A percentile compares a stretch with the other conserved stretches of the same genome.
Evolutionary conservation across 1,139 yeast genomes (phyloP).

Genomic region (Eremothecium coryli): DNA sequence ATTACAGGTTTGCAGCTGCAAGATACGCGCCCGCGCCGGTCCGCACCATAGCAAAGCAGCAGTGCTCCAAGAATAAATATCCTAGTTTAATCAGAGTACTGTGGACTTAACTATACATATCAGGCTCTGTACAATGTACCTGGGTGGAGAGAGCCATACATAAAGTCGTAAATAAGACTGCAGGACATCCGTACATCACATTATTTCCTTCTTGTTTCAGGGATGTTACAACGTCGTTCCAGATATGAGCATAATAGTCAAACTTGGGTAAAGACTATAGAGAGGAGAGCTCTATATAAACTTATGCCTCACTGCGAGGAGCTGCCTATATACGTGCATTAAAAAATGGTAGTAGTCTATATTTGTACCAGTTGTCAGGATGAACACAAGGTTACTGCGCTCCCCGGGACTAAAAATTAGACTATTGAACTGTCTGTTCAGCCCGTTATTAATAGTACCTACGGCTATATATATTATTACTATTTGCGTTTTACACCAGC

Average conservation of each 20-base stretch:
- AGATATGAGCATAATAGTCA: too few species aligned
- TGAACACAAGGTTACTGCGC: constrained; percentile 9
- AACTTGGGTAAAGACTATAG: too few species aligned
- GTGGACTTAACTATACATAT: neutral
- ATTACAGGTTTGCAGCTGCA: neutral
- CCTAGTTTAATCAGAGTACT: constrained; percentile 1
- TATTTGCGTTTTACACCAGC: constrained; percentile 9
- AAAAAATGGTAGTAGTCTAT: too few species aligned
- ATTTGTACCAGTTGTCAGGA: too few species aligned
- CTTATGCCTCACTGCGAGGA: too few species aligned
- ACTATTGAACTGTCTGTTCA: constrained; percentile 9
- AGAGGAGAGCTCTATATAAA: too few species aligned
- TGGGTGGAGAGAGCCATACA: too few species aligned
- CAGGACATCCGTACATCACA: too few species aligned
- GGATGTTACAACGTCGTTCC: too few species aligned
- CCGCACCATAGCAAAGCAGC: neutral
- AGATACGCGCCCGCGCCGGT: neutral
- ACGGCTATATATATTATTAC: constrained; percentile 8
- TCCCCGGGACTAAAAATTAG: constrained; percentile 8
- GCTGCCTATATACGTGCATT: too few species aligned
- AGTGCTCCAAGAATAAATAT: neutral
- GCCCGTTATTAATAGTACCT: constrained; percentile 12
- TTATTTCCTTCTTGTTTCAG: too few species aligned
- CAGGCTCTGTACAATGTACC: constrained; percentile 4
- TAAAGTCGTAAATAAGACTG: too few species aligned